Base-by-base conservation (phyloP, 305 asterid species). In the Solanum hybrid region DNA sequence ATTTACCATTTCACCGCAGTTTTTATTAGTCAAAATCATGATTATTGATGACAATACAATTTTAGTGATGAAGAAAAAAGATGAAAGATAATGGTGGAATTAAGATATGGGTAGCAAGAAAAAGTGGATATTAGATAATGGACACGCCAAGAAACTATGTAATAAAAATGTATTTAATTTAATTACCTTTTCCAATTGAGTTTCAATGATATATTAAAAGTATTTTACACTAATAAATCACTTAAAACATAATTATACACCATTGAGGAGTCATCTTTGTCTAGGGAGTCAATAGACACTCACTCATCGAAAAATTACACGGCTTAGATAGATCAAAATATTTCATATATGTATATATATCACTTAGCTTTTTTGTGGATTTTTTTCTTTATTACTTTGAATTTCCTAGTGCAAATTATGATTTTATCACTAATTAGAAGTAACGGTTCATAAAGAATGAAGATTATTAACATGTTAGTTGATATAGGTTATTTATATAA, bases 71-170 rank as follows among this genome's bases (percentile, higher is more conserved):
- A 38, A 29, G 84, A 85, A 38, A 78, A 86, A 11, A 86, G 36
- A 42, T 27, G 14, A n/a, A 37, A 35, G 26, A 81, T 81, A 1
- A 84, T 51, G 42, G 88, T 35, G 12, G 10, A 81, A 38, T 45
- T 78, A 87, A 90, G 85, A 82, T 64, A 89, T 87, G 92, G 92
- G 91, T 86, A 17, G 87, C 79, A 31, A 7, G 32, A 60, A 60
- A 19, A 42, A 92, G 91, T 89, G 92, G 92, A 86, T 92, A 90
- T 95, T 95, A 95, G 93, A 91, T 87, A 88, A 87, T 86, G 89
- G 90, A 91, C 92, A 96, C 97, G 95, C 94, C 88, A 95, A 95
- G 95, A 77, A 78, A 88, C 82, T 34, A 71, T 76, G 77, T n/a
- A 22, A 64, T 12, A 77, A n/a, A 45, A 88, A 66, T 11, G 56